Conservation (phyloP, 768 basidiomycete genomes). For the Hericium alpestre region DNA sequence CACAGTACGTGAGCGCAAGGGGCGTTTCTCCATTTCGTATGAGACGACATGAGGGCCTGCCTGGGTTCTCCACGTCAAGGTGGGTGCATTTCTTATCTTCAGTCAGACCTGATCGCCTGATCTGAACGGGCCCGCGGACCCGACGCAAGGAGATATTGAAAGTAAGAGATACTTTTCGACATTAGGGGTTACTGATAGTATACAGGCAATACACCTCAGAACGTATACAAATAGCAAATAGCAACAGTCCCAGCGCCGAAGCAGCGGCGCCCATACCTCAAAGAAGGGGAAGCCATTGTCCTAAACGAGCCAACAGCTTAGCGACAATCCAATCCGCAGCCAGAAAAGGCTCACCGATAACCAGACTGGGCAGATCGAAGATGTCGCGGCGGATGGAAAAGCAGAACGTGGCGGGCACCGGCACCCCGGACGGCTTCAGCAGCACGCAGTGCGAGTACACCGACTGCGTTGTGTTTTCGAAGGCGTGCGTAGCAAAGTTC, state of each 20-base stretch:
- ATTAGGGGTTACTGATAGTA: neutral
- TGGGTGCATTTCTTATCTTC: too few relatives aligned
- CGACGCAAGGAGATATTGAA: neutral
- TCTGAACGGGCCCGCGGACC: too few relatives aligned
- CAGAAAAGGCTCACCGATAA: slow-evolving; percentile 51
- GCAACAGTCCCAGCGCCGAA: neutral
- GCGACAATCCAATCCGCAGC: neutral
- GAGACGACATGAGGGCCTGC: too few relatives aligned
- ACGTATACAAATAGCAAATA: neutral
- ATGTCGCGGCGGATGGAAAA: slow-evolving; percentile 91
- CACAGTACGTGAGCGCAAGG: too few relatives aligned
- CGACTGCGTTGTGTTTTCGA: slow-evolving; percentile 93
- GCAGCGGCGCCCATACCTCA: slow-evolving; percentile 20
- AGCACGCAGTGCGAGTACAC: slow-evolving; percentile 89
- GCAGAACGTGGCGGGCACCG: slow-evolving; percentile 88
- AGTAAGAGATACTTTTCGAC: too few relatives aligned
- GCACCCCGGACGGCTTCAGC: slow-evolving; percentile 73
- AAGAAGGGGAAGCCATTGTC: slow-evolving; percentile 81
- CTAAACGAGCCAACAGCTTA: slow-evolving; percentile 24
- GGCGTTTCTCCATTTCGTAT: too few relatives aligned
- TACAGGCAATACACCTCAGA: neutral
- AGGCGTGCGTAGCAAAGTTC: slow-evolving; percentile 92
- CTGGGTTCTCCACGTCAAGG: too few relatives aligned
- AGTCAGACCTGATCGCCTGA: too few relatives aligned
- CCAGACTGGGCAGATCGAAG: slow-evolving; percentile 81